Percentiles rank a stretch among this genome's conserved stretches.
phyloP scores from a whole-genome alignment of 345 rosid species.

The Populus alba region DNA sequence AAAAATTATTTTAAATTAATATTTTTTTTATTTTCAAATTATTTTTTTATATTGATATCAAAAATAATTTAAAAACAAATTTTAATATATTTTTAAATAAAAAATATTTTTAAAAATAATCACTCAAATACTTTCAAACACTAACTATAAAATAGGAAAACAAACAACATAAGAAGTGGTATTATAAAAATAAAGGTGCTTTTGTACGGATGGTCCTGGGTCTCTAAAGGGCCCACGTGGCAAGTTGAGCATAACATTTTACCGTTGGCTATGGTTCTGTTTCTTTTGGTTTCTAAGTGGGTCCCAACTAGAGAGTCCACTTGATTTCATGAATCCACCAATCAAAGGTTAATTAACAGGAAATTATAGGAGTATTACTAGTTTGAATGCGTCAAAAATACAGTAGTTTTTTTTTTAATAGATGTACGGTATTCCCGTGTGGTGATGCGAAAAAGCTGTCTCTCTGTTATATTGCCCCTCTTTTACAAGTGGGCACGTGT shows the following conservation, averaged over 20 bases:
- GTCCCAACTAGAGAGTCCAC: background rate
- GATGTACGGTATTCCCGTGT: slow-evolving; percentile 22
- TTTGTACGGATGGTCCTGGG: slow-evolving; percentile 35
- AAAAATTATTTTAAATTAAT: no score
- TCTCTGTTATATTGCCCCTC: background rate
- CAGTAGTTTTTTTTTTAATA: background rate
- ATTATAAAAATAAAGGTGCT: background rate
- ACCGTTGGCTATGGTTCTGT: background rate
- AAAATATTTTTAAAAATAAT: no score
- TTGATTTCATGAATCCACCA: background rate
- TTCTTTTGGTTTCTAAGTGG: background rate
- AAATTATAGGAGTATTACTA: rapidly evolving
- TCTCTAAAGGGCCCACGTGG: slow-evolving; percentile 10
- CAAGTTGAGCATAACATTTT: slow-evolving; percentile 24
- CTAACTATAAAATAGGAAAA: no score
- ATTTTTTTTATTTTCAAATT: no score
- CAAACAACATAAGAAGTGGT: background rate
- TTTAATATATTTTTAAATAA: no score
- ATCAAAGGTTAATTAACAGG: background rate
- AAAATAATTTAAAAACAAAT: no score
- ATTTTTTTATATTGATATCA: no score
- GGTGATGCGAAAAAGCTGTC: slow-evolving; percentile 21
- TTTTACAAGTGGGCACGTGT: slow-evolving; percentile 36
- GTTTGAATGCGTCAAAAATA: background rate
- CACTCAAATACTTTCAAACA: no score